Conservation (phyloP, 176 grass and related monocot species). For the Rhipidocladum racemiflorum region DNA sequence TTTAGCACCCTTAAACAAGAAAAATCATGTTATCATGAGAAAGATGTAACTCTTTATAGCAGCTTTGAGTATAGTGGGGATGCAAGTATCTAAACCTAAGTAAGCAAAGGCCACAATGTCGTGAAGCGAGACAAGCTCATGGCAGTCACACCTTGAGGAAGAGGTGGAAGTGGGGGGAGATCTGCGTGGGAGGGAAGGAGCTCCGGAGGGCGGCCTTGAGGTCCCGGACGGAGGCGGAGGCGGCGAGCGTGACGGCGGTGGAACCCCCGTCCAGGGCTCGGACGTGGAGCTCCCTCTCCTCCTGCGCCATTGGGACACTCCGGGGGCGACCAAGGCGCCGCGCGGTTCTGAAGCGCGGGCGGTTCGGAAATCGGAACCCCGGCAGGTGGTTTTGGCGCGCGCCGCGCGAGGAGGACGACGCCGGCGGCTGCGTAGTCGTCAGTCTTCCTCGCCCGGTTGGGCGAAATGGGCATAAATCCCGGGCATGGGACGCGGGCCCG, state of each 20-base stretch:
- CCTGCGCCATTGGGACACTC: slow-evolving; percentile 5
- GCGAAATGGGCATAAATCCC: neutral
- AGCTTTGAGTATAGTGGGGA: neutral
- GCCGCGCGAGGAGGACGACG: neutral
- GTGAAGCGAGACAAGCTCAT: neutral
- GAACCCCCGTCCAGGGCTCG: slow-evolving; percentile 66
- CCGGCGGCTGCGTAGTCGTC: slow-evolving; percentile 15
- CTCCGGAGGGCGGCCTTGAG: slow-evolving; percentile 65
- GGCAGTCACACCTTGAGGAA: slow-evolving; percentile 63
- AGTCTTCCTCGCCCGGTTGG: neutral
- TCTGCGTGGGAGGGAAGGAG: slow-evolving; percentile 67
- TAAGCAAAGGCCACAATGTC: neutral
- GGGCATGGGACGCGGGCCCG: neutral
- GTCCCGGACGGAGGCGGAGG: slow-evolving; percentile 51
- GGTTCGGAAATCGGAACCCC: neutral
- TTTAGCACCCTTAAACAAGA: slow-evolving; percentile 58
- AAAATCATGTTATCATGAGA: slow-evolving; percentile 10
- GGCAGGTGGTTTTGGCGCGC: slow-evolving; percentile 29
- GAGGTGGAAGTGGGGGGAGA: slow-evolving; percentile 68
- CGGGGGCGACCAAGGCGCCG: neutral
- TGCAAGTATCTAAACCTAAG: neutral
- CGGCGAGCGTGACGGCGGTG: slow-evolving; percentile 35
- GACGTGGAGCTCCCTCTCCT: slow-evolving; percentile 53
- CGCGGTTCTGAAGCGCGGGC: neutral
- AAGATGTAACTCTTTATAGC: neutral